Conservation (phyloP, 306 rosid species). For the Gillenia trifoliata region DNA sequence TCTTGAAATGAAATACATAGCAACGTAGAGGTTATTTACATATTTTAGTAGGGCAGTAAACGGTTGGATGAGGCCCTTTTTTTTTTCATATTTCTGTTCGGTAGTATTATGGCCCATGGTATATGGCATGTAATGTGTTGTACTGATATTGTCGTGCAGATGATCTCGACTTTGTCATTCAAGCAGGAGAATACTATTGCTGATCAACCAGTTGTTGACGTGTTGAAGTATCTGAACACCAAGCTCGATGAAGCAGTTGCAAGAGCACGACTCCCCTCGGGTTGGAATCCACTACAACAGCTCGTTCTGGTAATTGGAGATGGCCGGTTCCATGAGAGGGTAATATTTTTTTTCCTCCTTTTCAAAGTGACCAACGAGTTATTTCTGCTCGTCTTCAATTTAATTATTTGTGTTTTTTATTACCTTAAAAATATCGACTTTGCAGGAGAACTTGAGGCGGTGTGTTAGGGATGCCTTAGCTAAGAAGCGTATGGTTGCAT, state of each 20-base stretch:
- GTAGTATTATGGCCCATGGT: too few relatives aligned
- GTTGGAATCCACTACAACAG: conserved; percentile 77
- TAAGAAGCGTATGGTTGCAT: too few relatives aligned
- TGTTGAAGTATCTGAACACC: conserved; percentile 56
- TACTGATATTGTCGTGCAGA: too few relatives aligned
- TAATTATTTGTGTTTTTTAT: too few relatives aligned
- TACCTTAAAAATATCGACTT: neutral
- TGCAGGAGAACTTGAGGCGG: conserved; percentile 58
- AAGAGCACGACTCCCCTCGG: conserved; percentile 81
- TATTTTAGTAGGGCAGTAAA: too few relatives aligned
- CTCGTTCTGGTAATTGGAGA: conserved; percentile 86
- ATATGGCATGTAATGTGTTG: too few relatives aligned
- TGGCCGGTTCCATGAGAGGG: conserved; percentile 80
- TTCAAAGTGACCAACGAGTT: neutral
- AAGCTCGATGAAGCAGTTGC: conserved; percentile 67
- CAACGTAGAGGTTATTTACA: too few relatives aligned
- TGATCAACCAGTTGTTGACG: conserved; percentile 80
- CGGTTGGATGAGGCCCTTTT: too few relatives aligned
- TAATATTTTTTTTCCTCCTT: neutral
- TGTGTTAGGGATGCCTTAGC: too few relatives aligned
- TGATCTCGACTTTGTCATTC: too few relatives aligned
- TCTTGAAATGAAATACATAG: too few relatives aligned
- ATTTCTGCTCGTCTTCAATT: neutral
- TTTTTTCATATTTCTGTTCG: too few relatives aligned
- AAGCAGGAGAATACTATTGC: conserved; percentile 42